phyloP scores from a whole-genome alignment of 2,329 filamentous ascomycete species.

The Fusarium subglutinans region DNA sequence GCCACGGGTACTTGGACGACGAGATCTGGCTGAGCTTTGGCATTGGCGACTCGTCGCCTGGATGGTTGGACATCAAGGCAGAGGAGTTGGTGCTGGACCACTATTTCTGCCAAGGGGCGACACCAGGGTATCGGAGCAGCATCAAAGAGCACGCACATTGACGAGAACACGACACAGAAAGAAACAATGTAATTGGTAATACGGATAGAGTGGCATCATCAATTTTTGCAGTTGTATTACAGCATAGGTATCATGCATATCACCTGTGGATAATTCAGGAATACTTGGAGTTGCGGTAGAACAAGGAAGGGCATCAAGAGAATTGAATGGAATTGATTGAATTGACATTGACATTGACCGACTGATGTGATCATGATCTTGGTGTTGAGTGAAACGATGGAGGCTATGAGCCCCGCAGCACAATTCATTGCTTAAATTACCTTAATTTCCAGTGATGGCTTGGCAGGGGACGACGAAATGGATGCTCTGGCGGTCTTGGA shows the following conservation, averaged over 20 bases:
- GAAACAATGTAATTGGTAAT: constrained; percentile 28
- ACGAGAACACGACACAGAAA: constrained; percentile 19
- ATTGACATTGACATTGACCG: not conserved
- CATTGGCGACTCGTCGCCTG: constrained; percentile 33
- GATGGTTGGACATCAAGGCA: constrained; percentile 35
- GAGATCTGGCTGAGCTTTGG: constrained; percentile 39
- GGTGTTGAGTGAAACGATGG: not conserved
- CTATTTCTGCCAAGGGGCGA: constrained; percentile 30
- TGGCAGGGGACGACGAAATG: constrained; percentile 1
- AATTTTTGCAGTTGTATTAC: constrained; percentile 13
- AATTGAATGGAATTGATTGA: not conserved
- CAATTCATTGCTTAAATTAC: constrained; percentile 17
- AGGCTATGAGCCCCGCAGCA: not conserved
- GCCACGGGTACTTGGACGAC: constrained; percentile 33
- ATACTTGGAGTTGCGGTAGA: constrained; percentile 20
- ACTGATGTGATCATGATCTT: not conserved
- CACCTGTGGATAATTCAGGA: constrained; percentile 3
- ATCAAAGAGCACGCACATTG: constrained; percentile 27
- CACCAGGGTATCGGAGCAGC: constrained; percentile 12
- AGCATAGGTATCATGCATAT: not conserved
- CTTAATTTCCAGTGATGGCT: constrained; percentile 17
- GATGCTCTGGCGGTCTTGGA: not conserved
- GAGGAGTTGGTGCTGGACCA: constrained; percentile 34
- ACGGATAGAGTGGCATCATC: constrained; percentile 13
- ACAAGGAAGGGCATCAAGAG: not conserved